Evolutionary conservation across 2,329 filamentous ascomycete genomes (phyloP), one percentile per base, ranked within the genome.

Genomic region (Phoma sp.): DNA sequence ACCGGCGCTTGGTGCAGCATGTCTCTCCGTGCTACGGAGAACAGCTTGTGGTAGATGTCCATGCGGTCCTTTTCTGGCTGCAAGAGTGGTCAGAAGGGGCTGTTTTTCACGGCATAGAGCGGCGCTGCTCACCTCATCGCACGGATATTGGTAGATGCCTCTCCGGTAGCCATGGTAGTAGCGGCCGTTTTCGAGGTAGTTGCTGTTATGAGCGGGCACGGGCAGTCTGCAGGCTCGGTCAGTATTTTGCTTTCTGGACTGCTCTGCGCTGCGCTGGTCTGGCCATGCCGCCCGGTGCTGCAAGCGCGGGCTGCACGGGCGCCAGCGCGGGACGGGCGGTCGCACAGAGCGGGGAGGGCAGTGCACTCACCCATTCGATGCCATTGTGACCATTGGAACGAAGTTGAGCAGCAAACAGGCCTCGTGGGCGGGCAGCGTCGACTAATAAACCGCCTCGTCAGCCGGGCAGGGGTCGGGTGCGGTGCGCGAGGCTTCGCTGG

Each of bases 21-120:
- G 30, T 82, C 79, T 36, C 78, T 74, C 59, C 88, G 85, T 42
- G 85, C 85, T 17, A 89, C 83, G 14, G 82, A 79, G 67, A 92
- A 89, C 62, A 93, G 79, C 67, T 91, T 90, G 78, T 96, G 90
- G 69, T 92, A 88, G 39, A 93, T 88, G 69, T 96, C 91, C 69
- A 93, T 83, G 61, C 90, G 85, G 71, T 92, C 89, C 68, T 87
- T 84, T 74, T 95, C 91, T 57, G 82, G 78, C 84, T 90, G 46
- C 37, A 23, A 12, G 28, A 53, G 38, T 48, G 9, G 61, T 68
- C 60, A 66, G 64, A 45, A 18, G 42, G 17, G 46, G 18, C 46
- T 15, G 21, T 25, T 38, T 38, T 25, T 15, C 11, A 28, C 37
- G 9, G 34, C 6, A 28, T 26, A 17, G 33, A 51, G 29, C 23